These are phyloP conservation scores for Elsinoe fawcettii DNA, from an alignment of 2,329 filamentous ascomycete species.

Conservation along the genomic window DNA sequence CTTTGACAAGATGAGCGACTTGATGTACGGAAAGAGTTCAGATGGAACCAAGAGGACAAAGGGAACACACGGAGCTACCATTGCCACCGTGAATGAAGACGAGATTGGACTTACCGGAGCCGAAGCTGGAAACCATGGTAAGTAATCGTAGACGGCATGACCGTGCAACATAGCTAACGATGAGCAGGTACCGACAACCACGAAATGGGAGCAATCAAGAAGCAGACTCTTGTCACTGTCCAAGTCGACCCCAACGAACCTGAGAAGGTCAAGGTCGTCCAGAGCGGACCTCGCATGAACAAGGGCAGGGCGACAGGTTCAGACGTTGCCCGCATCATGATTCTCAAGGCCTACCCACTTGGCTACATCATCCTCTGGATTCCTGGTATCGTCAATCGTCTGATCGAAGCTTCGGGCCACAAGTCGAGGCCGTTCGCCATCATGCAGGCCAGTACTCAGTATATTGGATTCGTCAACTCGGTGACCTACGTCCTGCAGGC, in stretches of 20 bases:
- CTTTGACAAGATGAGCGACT: constrained; percentile 16
- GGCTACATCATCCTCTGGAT: constrained; percentile 30
- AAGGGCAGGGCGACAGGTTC: constrained; percentile 15
- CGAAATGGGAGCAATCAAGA: neutral
- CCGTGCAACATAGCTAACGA: neutral
- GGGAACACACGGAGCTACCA: neutral
- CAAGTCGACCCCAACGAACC: constrained; percentile 15
- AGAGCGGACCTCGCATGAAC: neutral
- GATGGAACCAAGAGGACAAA: neutral
- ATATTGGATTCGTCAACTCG: constrained; percentile 11
- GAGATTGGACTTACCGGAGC: neutral
- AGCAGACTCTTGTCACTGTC: neutral
- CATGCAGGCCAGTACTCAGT: constrained; percentile 10
- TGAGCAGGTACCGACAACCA: neutral
- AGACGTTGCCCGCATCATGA: constrained; percentile 26
- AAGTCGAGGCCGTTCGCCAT: neutral
- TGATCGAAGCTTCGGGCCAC: neutral
- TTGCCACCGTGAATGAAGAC: neutral
- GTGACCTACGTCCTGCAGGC: constrained; percentile 5
- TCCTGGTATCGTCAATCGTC: constrained; percentile 24
- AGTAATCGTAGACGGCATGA: neutral
- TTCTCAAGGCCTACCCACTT: constrained; percentile 30
- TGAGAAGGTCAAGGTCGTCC: neutral
- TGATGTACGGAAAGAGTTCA: neutral
- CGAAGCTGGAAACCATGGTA: neutral